Evolutionary conservation across 768 basidiomycete species (phyloP), one percentile per base, ranked within the genome.

Genomic region (Boletus huronensis): DNA sequence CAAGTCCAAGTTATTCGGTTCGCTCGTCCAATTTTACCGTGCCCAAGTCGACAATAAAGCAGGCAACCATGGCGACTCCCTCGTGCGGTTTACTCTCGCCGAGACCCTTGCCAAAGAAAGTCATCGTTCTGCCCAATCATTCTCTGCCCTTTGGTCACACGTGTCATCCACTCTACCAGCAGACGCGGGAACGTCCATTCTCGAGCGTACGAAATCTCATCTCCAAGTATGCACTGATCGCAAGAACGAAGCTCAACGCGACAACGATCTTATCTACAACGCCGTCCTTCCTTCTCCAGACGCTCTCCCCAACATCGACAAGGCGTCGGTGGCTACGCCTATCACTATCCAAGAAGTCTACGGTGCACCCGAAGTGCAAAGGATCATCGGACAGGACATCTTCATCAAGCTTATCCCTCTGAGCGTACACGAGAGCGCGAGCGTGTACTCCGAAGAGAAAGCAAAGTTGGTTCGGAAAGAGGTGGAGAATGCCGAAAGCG

Each of bases 251-350:
- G 90, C 90, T 0, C 79, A 82, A 50, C 85, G 89, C 50, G 94
- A 97, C 74, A 98, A 98, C 70, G 96, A 98, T 66, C 82, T 99
- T 48, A 96, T 99, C 59, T 99, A 99, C 75, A 93, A 98, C 66
- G 92, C 92, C 4, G 80, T 95, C 52, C 72, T 93, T 0, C 91
- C 93, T 6, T 74, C 88, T 9, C 78, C 84, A 2, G 90, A 95
- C 35, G 80, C 88, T 0, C 79, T 98, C 1, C 83, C 94, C 0
- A 66, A 73, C 9, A 83, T 99, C 56, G 97, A 98, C 52, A 94
- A 93, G 69, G 78, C 88, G 0, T 72, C 77, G 1, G 84, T 95
- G 5, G 94, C 93, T 2, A 85, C 84, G 0, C 85, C 93, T 0
- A 87, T 97, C 49, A 82, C 89, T 1, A 99, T 98, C 53, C 95